Base-by-base conservation (phyloP, 1,139 yeast genomes). In the Blastobotrys aristatus region DNA sequence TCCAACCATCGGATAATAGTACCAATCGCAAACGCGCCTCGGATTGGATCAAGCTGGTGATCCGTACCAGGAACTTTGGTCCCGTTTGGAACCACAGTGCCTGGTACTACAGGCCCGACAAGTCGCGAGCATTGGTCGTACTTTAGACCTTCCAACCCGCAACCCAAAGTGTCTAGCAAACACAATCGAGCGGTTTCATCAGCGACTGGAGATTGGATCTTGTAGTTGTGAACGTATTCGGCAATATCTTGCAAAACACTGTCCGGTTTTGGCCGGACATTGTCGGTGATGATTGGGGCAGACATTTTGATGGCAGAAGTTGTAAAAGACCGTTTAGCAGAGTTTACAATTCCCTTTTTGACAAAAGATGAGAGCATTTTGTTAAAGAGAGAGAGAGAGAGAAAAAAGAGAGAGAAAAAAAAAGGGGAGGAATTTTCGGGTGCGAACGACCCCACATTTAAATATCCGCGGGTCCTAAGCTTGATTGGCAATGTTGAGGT, bases 141-240 rank as follows among this genome's bases (percentile, higher is more conserved):
- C 61, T 75, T 75, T 53, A 77, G 64, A 3, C 81, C 82, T 50
- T 78, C 82, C n/a, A 77, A 67, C 29, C 82, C 82, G 59, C 82
- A 77, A 3, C 83, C 83, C 21, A 77, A 59, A 4, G 82, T 76
- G 55, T 77, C 82, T 38, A 77, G 61, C 40, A 77, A 63, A 59
- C 83, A 77, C 35, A 75, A 65, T 40, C 72, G 70, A 2, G 82
- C 82, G 3, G 82, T 77, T 49, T 75, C 74, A 42, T 62, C 63
- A 5, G 82, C 82, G 22, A 75, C 60, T 22, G 66, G 63, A 5
- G 79, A 74, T 46, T 68, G 72, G 40, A 76, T 62, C 50, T 71
- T 62, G 59, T 70, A 72, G 47, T 66, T 58, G 61, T 77, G 81
- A 24, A 77, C 73, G 55, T 78, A 77, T 44, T 65, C 64, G 20